phyloP scores from a whole-genome alignment of 768 basidiomycete species.

The Pleurotus tuoliensis region DNA sequence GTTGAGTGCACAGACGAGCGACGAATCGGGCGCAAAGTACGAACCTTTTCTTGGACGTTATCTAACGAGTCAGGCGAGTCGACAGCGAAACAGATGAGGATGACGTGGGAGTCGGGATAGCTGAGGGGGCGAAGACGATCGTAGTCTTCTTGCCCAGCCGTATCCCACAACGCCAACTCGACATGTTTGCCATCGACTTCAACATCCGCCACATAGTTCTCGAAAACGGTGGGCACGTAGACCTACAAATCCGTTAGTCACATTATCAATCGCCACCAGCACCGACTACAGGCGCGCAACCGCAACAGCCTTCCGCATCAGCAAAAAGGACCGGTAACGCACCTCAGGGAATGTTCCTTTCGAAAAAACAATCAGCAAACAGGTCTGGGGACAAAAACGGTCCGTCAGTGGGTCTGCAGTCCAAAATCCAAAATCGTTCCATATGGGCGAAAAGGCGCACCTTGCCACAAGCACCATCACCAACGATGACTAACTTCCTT shows the following conservation, averaged over 20 bases:
- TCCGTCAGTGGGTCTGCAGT: constrained; percentile 8
- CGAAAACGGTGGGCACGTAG: constrained; percentile 98
- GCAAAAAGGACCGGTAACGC: constrained; percentile 14
- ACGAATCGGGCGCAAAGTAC: constrained; percentile 19
- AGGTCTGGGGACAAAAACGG: constrained; percentile 53
- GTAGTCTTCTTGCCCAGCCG: constrained; percentile 98
- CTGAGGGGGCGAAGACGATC: constrained; percentile 96
- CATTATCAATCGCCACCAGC: neutral
- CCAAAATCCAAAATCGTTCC: neutral
- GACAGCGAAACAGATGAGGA: constrained; percentile 97
- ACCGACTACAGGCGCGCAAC: neutral
- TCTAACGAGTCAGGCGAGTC: constrained; percentile 98
- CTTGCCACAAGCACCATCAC: constrained; percentile 98
- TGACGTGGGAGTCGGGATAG: constrained; percentile 99
- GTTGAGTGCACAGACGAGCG: too few relatives aligned
- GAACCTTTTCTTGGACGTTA: constrained; percentile 99
- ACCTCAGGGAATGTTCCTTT: constrained; percentile 97
- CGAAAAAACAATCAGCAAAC: constrained; percentile 93
- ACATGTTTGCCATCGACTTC: constrained; percentile 99
- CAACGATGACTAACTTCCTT: constrained; percentile 98
- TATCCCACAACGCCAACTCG: constrained; percentile 99
- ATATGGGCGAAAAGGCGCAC: constrained; percentile 30
- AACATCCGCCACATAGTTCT: constrained; percentile 99
- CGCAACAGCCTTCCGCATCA: neutral
- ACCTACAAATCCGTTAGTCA: constrained; percentile 49